These are phyloP conservation scores for Kokia cookei DNA, from an alignment of 441 rosid genomes.

Conservation along the genomic window DNA sequence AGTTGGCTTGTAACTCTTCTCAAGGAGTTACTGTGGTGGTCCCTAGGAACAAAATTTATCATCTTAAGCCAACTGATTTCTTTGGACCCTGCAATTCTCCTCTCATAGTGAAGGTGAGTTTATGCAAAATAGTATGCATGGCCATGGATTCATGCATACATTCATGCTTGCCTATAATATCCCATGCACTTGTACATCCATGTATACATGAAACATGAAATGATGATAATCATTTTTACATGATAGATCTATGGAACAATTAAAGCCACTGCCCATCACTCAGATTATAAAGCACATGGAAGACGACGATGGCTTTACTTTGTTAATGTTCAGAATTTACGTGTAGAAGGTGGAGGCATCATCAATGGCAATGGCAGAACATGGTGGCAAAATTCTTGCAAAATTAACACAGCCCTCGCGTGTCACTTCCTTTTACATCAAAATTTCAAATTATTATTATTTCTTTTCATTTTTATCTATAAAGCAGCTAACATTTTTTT, in stretches of 20 bases:
- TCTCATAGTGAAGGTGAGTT: conserved; percentile 39
- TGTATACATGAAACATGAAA: not conserved
- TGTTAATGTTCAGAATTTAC: conserved; percentile 34
- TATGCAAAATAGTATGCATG: no score
- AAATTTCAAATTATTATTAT: not conserved
- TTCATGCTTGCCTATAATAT: not conserved
- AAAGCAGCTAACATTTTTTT: not conserved
- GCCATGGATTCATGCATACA: not conserved
- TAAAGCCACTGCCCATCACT: conserved; percentile 36
- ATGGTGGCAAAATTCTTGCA: conserved; percentile 95
- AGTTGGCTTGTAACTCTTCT: conserved; percentile 52
- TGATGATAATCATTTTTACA: not conserved
- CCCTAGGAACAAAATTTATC: conserved; percentile 48
- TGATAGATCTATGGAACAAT: conserved; percentile 62
- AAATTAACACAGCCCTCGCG: conserved; percentile 61
- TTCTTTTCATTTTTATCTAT: not conserved
- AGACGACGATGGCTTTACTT: conserved; percentile 57
- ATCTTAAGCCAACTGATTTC: conserved; percentile 55
- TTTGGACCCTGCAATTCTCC: conserved; percentile 76
- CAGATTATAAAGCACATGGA: conserved; percentile 32
- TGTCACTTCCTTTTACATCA: not conserved
- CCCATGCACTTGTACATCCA: not conserved
- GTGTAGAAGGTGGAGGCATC: conserved; percentile 73
- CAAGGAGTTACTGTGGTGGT: conserved; percentile 36
- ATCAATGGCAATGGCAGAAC: conserved; percentile 75